phyloP scores from a whole-genome alignment of 2,329 filamentous ascomycete species.

The Arthrobotrys sinensis region DNA sequence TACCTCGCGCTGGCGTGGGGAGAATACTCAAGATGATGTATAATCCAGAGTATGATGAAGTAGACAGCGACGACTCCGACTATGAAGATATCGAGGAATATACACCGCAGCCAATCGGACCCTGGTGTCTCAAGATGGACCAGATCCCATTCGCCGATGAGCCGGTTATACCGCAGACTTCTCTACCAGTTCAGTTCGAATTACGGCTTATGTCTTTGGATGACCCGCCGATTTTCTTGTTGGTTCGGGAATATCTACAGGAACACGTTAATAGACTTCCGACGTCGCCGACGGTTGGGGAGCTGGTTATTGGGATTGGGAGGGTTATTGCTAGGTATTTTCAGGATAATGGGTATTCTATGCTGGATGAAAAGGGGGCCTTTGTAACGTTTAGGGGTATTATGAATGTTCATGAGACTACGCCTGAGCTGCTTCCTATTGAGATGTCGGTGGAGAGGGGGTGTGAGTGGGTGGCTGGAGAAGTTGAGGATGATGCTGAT shows the following conservation, averaged over 20 bases:
- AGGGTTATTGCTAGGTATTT: not conserved
- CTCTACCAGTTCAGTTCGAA: not conserved
- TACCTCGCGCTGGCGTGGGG: conserved; percentile 4
- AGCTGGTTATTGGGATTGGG: conserved; percentile 2
- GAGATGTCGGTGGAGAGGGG: conserved; percentile 19
- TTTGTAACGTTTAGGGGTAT: conserved; percentile 36
- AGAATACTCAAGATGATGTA: conserved; percentile 7
- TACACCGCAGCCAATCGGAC: not conserved
- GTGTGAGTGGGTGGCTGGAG: conserved; percentile 19
- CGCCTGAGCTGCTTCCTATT: not conserved
- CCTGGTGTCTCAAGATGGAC: conserved; percentile 26
- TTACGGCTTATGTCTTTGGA: not conserved
- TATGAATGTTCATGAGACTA: conserved; percentile 1
- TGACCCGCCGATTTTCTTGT: not conserved
- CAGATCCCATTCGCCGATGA: conserved; percentile 36
- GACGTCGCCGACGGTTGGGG: not conserved
- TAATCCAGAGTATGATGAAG: conserved; percentile 1
- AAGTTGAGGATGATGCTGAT: not conserved
- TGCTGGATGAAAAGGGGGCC: not conserved
- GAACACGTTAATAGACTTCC: not conserved
- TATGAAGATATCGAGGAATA: conserved; percentile 8
- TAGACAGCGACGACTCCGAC: not conserved
- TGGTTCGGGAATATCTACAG: not conserved
- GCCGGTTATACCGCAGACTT: not conserved
- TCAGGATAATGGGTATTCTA: not conserved